Percentiles rank a stretch among this genome's conserved stretches.
These are phyloP conservation scores for Musa balbisiana DNA, from an alignment of 202 grass and related monocot species.

Conservation along the genomic window DNA sequence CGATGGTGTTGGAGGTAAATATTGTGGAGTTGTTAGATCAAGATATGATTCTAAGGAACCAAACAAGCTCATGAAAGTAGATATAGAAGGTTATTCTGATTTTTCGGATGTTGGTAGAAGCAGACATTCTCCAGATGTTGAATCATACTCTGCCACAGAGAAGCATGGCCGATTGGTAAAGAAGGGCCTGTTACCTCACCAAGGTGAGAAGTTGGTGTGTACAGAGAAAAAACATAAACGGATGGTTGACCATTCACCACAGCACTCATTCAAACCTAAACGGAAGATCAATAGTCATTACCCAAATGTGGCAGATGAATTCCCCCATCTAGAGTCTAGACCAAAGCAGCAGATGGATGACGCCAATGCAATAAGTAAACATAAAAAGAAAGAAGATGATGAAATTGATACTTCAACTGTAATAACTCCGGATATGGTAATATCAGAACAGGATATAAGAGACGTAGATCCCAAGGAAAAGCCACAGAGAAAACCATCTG, in stretches of 20 bases:
- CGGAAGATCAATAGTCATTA: constrained; percentile 43
- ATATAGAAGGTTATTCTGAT: constrained; percentile 43
- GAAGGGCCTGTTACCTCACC: constrained; percentile 31
- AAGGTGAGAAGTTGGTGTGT: constrained; percentile 30
- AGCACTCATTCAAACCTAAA: constrained; percentile 35
- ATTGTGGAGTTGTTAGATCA: constrained; percentile 26
- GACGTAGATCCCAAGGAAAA: constrained; percentile 58
- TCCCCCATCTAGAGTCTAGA: constrained; percentile 28
- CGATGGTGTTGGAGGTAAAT: background rate
- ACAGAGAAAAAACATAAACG: constrained; percentile 61
- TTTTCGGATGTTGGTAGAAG: constrained; percentile 8
- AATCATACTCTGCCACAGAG: constrained; percentile 41
- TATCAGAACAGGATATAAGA: constrained; percentile 36
- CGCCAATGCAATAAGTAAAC: constrained; percentile 50
- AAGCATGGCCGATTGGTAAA: constrained; percentile 42
- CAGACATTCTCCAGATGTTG: constrained; percentile 30
- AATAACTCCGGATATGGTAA: constrained; percentile 30
- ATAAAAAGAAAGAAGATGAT: constrained; percentile 58
- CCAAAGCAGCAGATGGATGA: constrained; percentile 33
- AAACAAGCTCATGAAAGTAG: constrained; percentile 33
- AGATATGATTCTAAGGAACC: constrained; percentile 41
- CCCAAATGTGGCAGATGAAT: constrained; percentile 34
- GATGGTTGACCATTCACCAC: constrained; percentile 19
- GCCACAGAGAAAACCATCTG: constrained; percentile 63
- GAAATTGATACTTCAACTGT: constrained; percentile 25